phyloP scores from a whole-genome alignment of 1,284 basidiomycete genomes.

The Volvariella volvacea region DNA sequence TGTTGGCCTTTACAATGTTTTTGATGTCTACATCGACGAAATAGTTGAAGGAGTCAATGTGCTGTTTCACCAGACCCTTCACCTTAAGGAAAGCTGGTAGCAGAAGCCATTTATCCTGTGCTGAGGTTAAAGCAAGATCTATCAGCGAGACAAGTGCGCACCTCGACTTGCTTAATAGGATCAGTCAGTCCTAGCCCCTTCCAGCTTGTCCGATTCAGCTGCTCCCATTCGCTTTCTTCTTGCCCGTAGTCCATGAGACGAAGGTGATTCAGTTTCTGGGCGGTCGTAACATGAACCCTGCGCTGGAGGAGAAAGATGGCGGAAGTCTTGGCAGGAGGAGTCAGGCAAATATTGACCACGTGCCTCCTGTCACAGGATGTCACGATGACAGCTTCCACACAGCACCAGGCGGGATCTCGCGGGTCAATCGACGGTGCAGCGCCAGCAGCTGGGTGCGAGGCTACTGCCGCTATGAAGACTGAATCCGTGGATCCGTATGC shows the following conservation, averaged over 20 bases:
- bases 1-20: slow-evolving; percentile 93
- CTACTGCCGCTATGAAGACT: too few species aligned
- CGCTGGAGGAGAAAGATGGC: too few species aligned
- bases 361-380: too few species aligned
- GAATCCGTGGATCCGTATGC: too few species aligned
- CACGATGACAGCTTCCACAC: too few species aligned
- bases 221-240: slow-evolving; percentile 50
- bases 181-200: slow-evolving; percentile 69
- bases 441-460: too few species aligned
- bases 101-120: slow-evolving; percentile 94
- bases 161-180: slow-evolving; percentile 75
- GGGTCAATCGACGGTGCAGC: too few species aligned
- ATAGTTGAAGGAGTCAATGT: slow-evolving; percentile 99
- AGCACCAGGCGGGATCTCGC: too few species aligned
- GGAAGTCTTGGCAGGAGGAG: too few species aligned
- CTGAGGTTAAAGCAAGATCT: too few species aligned
- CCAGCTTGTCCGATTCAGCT: slow-evolving; percentile 52
- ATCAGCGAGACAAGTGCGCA: slow-evolving; percentile 21
- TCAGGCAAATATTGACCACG: too few species aligned
- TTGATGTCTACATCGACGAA: slow-evolving; percentile 97
- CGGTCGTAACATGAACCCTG: too few species aligned
- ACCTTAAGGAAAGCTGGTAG: slow-evolving; percentile 93
- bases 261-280: neutral
- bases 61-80: slow-evolving; percentile 98
- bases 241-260: slow-evolving; percentile 9